These are phyloP conservation scores for Emericellopsis cladophorae DNA, from an alignment of 2,329 filamentous ascomycete genomes.

Conservation along the genomic window DNA sequence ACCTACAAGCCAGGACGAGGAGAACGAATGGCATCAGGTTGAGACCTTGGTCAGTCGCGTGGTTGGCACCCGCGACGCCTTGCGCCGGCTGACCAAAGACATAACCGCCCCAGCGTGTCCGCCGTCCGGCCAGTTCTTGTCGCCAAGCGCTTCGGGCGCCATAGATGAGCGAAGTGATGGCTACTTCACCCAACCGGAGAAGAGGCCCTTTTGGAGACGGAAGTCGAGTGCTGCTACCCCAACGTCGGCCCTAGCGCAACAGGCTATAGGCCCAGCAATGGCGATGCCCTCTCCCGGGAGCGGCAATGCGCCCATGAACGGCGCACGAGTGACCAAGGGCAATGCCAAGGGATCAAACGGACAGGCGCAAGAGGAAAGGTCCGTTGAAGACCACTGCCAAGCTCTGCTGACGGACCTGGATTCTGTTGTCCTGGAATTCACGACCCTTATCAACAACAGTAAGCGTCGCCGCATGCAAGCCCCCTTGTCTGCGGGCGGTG, in stretches of 20 bases:
- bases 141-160: conserved; percentile 24
- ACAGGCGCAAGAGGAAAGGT: conserved; percentile 41
- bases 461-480: conserved; percentile 58
- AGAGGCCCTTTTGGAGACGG: conserved; percentile 80
- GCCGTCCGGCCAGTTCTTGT: conserved; percentile 19
- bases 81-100: conserved; percentile 76
- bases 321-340: conserved; percentile 16
- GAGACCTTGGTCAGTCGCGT: conserved; percentile 78
- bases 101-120: conserved; percentile 40
- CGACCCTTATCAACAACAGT: conserved; percentile 61
- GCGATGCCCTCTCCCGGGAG: conserved; percentile 29
- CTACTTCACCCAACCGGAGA: conserved; percentile 45
- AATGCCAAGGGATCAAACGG: conserved; percentile 15
- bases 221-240: conserved; percentile 51
- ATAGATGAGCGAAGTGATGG: conserved; percentile 40
- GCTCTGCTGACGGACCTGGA: conserved; percentile 78
- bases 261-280: conserved; percentile 21
- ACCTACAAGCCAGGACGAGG: conserved; percentile 40
- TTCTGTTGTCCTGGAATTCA: conserved; percentile 71
- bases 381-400: conserved; percentile 71
- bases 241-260: conserved; percentile 24
- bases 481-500: conserved; percentile 32
- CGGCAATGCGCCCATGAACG: conserved; percentile 17
- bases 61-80: conserved; percentile 76
- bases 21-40: conserved; percentile 76